These are phyloP conservation scores for Dictyostelium intermedium DNA, from an alignment of 78 protist genomes.

Conservation along the genomic window DNA sequence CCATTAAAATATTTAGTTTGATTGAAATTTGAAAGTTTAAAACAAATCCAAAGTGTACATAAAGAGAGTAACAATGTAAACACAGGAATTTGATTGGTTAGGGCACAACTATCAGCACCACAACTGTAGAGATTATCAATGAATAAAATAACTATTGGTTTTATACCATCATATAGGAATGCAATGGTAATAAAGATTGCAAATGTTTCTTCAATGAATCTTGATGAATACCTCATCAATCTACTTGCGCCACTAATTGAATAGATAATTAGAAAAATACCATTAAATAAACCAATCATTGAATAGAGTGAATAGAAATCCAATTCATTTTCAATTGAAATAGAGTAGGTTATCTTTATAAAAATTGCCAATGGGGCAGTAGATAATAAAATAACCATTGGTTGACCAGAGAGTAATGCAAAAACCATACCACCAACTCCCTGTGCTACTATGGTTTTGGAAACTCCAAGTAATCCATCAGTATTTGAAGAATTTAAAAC, in stretches of 20 bases:
- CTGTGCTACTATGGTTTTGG: neutral
- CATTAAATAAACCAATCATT: slow-evolving; percentile 35
- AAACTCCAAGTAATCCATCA: neutral
- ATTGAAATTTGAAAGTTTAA: slow-evolving; percentile 18
- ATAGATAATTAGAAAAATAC: neutral
- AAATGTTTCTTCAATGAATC: slow-evolving; percentile 46
- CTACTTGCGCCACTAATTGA: neutral
- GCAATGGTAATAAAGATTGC: slow-evolving; percentile 22
- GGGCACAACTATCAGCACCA: neutral
- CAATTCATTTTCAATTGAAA: neutral
- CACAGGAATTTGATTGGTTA: neutral
- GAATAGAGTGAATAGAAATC: slow-evolving; percentile 15
- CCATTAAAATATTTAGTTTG: neutral
- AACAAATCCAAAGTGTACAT: slow-evolving; percentile 19
- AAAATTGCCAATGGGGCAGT: slow-evolving; percentile 39
- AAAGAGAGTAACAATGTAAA: slow-evolving; percentile 1
- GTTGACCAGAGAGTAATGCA: slow-evolving; percentile 1
- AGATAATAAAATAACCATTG: slow-evolving; percentile 15
- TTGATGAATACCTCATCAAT: slow-evolving; percentile 29
- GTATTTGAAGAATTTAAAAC: slow-evolving; percentile 10
- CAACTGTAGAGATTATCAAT: slow-evolving; percentile 12
- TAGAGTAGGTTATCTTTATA: slow-evolving; percentile 8
- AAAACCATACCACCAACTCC: slow-evolving; percentile 36
- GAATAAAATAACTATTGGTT: slow-evolving; percentile 8
- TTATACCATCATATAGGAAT: slow-evolving; percentile 33